Evolutionary conservation across 1,284 basidiomycete species (phyloP).

Genomic region (Ceratobasidium sp.): DNA sequence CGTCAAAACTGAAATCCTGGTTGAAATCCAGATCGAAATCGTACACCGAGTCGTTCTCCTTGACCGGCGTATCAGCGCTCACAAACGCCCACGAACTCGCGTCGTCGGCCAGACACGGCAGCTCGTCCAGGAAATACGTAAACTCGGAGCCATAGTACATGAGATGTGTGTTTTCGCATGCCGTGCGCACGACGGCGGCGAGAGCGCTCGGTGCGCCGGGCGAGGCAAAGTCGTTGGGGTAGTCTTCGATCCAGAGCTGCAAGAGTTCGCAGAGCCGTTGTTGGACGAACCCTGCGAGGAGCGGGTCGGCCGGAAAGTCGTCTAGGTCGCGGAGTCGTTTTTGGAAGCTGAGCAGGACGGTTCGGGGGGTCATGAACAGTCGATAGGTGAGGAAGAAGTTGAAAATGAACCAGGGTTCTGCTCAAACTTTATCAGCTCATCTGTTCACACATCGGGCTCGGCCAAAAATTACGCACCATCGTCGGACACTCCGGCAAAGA

Average conservation of each 20-base stretch:
- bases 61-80: conserved; percentile 66
- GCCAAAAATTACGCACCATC: conserved; percentile 48
- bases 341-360: conserved; percentile 78
- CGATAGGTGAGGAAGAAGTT: conserved; percentile 86
- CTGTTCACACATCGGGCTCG: not conserved
- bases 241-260: conserved; percentile 79
- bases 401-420: conserved; percentile 79
- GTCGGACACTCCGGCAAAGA: conserved; percentile 47
- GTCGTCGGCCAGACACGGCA: conserved; percentile 70
- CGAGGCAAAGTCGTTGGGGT: conserved; percentile 82
- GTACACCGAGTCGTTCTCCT: conserved; percentile 63
- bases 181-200: conserved; percentile 77
- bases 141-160: conserved; percentile 79
- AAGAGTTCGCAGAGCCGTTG: conserved; percentile 70
- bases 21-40: conserved; percentile 40
- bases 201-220: conserved; percentile 78
- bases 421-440: conserved; percentile 31
- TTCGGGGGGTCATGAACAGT: conserved; percentile 80
- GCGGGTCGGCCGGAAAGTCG: conserved; percentile 36
- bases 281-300: conserved; percentile 47
- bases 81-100: conserved; percentile 77
- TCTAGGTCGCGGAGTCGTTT: conserved; percentile 71
- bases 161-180: conserved; percentile 75
- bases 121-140: conserved; percentile 43
- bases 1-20: conserved; percentile 31